Base-by-base conservation (phyloP, 495 filamentous ascomycete genomes). In the Collariella sp. region DNA sequence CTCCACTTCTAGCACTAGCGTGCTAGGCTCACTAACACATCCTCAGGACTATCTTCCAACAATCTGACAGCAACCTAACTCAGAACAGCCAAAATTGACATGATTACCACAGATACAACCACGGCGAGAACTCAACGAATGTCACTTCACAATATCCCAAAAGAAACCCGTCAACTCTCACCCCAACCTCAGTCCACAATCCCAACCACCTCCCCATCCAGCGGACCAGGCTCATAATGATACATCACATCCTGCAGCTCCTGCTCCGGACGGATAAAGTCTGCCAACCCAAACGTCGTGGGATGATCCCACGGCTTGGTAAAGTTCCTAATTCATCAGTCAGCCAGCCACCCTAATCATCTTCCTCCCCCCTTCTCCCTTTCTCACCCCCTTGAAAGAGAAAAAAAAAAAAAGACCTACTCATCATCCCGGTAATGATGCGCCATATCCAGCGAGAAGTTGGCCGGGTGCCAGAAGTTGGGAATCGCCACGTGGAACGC, bases 381-480 rank as follows among this genome's bases (percentile, higher is more conserved):
- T 12, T 19, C 23, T 46, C 23, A 18, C 12, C 22, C 15, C 3
- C 11, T 29, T 31, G 31, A 7, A 22, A 15, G 13, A 9, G 26
- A 38, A 7, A 19, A 11, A 45, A 15, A 12, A 22, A 6, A 5
- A n/a, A n/a, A n/a, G n/a, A 48, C 64, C 26, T 61, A 71, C 68
- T 62, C 56, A 50, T 43, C 55, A 38, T 71, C 68, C 5, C 53
- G 53, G 35, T 67, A 71, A 39, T 46, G 56, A 49, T 69, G 68
- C 16, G 58, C 55, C 18, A 71, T 51, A 50, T 62, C 52, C 11
- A 69, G 46, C 7, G 65, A 58, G 40, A 71, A 65, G 44, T 69
- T 68, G 20, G 51, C 52, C n/a, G 66, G 52, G 29, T 59, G 50
- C 44, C 54, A 44, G 39, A 71, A 62, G 3, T 44, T 38, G 23